These are phyloP conservation scores for Ophiostoma piceae DNA, from an alignment of 2,329 filamentous ascomycete species.

Conservation along the genomic window DNA sequence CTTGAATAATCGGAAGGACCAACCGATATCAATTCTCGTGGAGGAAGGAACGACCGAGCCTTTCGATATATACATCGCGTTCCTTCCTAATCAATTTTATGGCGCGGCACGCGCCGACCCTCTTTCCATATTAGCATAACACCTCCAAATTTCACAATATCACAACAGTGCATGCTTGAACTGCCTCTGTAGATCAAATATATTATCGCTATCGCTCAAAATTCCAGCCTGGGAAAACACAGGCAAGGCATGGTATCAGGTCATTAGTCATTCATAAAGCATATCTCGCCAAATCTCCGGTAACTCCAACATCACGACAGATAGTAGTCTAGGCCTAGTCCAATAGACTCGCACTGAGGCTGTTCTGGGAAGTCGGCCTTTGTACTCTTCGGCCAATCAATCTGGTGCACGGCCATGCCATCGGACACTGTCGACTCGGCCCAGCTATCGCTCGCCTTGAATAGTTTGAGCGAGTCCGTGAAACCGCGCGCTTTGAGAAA, in stretches of 20 bases:
- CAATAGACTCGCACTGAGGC: constrained; percentile 46
- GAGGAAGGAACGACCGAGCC: neutral
- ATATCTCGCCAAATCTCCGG: neutral
- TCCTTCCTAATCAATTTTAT: neutral
- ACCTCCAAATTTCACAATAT: neutral
- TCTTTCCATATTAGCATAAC: neutral
- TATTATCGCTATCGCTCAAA: neutral
- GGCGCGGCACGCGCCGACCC: neutral
- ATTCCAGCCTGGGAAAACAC: neutral
- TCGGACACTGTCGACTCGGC: constrained; percentile 35
- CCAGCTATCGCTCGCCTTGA: constrained; percentile 34
- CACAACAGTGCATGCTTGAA: neutral
- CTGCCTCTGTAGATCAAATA: neutral
- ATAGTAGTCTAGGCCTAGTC: constrained; percentile 43
- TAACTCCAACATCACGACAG: constrained; percentile 5
- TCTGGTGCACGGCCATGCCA: constrained; percentile 42
- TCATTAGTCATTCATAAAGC: constrained; percentile 19
- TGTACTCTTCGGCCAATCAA: constrained; percentile 39
- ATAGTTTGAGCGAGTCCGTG: constrained; percentile 31
- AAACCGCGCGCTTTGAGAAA: constrained; percentile 43
- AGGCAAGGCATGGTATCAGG: constrained; percentile 8
- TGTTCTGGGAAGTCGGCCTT: constrained; percentile 44
- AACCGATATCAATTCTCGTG: neutral
- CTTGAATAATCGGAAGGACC: neutral
- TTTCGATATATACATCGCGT: neutral